phyloP scores from a whole-genome alignment of 805 yeast genomes.

The Vanderwaltozyma tropicalis region DNA sequence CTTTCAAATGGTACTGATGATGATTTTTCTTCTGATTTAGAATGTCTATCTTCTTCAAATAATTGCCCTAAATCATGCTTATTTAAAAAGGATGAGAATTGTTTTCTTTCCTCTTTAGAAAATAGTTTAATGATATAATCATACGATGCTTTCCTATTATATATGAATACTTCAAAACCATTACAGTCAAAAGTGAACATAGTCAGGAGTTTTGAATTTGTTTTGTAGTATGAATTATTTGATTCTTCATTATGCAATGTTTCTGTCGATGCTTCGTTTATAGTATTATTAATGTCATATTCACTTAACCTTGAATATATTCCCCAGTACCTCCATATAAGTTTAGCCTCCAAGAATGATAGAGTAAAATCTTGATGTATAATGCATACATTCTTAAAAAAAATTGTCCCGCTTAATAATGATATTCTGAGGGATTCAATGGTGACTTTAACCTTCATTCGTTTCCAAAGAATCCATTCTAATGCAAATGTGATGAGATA shows the following conservation, averaged over 20 bases:
- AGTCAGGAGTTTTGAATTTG: constrained; percentile 34
- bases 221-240: not conserved
- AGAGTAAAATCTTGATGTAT: constrained; percentile 67
- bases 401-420: constrained; percentile 70
- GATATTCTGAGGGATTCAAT: constrained; percentile 70
- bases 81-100: constrained; percentile 14
- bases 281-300: constrained; percentile 2
- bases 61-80: constrained; percentile 5
- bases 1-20: not conserved
- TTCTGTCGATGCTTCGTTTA: constrained; percentile 4
- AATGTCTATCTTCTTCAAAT: constrained; percentile 7
- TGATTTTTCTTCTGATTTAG: constrained; percentile 1
- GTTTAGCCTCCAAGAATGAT: constrained; percentile 55
- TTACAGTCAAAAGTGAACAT: constrained; percentile 49
- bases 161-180: constrained; percentile 76
- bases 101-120: constrained; percentile 15
- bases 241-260: too few species aligned
- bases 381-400: constrained; percentile 64
- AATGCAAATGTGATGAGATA: constrained; percentile 41
- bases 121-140: constrained; percentile 43
- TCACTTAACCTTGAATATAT: constrained; percentile 29
- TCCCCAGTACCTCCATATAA: constrained; percentile 93
- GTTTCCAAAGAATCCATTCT: constrained; percentile 53
- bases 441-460: constrained; percentile 45
- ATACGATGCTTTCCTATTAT: constrained; percentile 71